Base-by-base conservation (phyloP, 768 basidiomycete species). In the Suillus sp. region DNA sequence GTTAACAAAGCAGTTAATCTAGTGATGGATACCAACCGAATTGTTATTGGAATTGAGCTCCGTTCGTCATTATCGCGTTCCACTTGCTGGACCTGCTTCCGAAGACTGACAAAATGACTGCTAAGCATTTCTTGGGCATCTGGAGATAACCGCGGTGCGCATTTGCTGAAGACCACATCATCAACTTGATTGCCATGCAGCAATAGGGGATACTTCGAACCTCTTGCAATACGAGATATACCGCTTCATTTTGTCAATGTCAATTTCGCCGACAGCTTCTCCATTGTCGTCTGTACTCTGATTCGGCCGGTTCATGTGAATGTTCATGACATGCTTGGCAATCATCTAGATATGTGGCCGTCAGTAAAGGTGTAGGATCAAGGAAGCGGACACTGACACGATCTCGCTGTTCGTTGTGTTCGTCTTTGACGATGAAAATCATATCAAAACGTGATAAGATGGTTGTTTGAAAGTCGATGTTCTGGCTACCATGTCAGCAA, bases 381-480 rank as follows among this genome's bases (percentile, higher is more conserved):
- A 57, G 27, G 22, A 59, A 62, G 3, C 34, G 45, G 55, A 60
- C 8, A 77, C 84, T 45, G 64, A 93, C 95, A 75, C 89, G 87
- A 75, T 99, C 97, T 55, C 97, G 86, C 45, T 83, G 80, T 75
- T 99, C 97, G 72, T 98, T 94, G 74, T 99, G 97, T 71, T 99
- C 95, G 70, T 99, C 97, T 74, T 92, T 94, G 64, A 99, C 91
- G 67, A 99, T 96, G 80, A 99, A 99, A 69, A 99, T 99, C 96
- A 99, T 96, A 74, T 99, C 97, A 76, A 99, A 99, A 62, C 97
- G 91, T 55, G 96, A 98, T 72, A 99, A 77, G 68, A 99, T 98
- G 2, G 97, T 99, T 7, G 96, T 97, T 78, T 97, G 95, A 75
- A 97, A 96, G 73, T 97, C 96, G 67, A 97, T 97, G 72, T 97